Evolutionary conservation across 108 stramenopile genomes (phyloP).

Genomic region (Asterionellopsis glacialis): DNA sequence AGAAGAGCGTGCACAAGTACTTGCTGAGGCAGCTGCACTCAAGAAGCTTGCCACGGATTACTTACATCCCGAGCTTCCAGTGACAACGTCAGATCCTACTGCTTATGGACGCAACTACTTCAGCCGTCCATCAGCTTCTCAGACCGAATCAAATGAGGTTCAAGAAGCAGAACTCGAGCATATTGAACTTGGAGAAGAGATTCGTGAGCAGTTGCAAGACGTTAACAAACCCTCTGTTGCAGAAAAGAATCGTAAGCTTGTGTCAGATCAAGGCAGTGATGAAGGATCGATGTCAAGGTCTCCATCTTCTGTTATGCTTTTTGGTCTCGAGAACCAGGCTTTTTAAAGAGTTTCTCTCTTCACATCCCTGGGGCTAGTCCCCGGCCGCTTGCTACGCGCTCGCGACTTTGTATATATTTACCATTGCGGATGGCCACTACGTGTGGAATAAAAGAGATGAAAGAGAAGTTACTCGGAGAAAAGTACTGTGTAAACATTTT

Average conservation of each 20-base stretch:
- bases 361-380: too few species aligned
- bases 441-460: too few species aligned
- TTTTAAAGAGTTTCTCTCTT: too few species aligned
- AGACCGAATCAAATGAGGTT: background rate
- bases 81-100: constrained; percentile 20
- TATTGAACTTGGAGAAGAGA: background rate
- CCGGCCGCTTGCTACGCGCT: too few species aligned
- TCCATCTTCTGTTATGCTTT: constrained; percentile 59
- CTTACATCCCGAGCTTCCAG: constrained; percentile 58
- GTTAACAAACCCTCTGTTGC: background rate
- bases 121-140: constrained; percentile 54
- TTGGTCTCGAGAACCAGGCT: constrained; percentile 27
- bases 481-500: too few species aligned
- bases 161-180: background rate
- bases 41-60: constrained; percentile 55
- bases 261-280: constrained; percentile 8
- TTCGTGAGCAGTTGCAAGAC: background rate
- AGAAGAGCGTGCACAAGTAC: constrained; percentile 35
- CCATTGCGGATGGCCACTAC: too few species aligned
- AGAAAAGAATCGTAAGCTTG: background rate
- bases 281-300: constrained; percentile 53
- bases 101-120: constrained; percentile 60
- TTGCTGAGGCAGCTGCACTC: constrained; percentile 43
- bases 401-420: too few species aligned
- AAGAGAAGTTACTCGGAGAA: too few species aligned